Conservation (phyloP, 306 rosid genomes). For the Hylodesmum podocarpum region DNA sequence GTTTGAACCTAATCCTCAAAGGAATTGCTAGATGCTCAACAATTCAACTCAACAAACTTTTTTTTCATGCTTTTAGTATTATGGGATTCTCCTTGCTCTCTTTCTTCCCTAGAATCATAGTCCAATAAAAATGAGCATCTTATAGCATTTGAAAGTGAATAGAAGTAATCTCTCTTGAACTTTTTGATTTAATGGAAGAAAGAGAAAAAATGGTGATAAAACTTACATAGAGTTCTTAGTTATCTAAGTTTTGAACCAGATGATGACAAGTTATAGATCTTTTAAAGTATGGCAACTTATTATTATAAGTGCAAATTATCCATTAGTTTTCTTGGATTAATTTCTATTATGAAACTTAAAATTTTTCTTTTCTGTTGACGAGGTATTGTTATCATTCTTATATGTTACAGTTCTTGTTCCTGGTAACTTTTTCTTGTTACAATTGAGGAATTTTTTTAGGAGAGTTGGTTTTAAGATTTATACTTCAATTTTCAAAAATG, state of each 20-base stretch:
- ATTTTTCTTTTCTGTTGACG: no score
- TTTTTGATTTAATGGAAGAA: neutral
- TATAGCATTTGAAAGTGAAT: neutral
- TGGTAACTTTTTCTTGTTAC: no score
- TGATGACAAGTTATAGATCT: neutral
- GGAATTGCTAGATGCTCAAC: slow-evolving; percentile 49
- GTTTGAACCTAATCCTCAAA: slow-evolving; percentile 45
- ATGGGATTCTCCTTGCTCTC: neutral
- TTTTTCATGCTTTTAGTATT: neutral
- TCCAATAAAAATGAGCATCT: neutral
- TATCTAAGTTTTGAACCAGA: neutral
- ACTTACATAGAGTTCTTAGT: neutral
- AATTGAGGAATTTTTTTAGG: no score
- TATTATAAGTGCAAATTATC: no score
- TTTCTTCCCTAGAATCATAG: neutral
- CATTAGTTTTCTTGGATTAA: no score
- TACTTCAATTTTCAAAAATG: neutral
- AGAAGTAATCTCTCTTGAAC: neutral
- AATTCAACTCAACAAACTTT: slow-evolving; percentile 48
- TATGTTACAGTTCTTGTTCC: no score
- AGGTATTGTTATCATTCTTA: no score
- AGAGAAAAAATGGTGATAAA: neutral
- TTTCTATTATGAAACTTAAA: no score
- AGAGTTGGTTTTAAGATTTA: no score
- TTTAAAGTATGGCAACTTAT: neutral